Evolutionary conservation across 176 grass and related monocot species (phyloP), one percentile per base, ranked within the genome.

Genomic region (Zea luxurians): DNA sequence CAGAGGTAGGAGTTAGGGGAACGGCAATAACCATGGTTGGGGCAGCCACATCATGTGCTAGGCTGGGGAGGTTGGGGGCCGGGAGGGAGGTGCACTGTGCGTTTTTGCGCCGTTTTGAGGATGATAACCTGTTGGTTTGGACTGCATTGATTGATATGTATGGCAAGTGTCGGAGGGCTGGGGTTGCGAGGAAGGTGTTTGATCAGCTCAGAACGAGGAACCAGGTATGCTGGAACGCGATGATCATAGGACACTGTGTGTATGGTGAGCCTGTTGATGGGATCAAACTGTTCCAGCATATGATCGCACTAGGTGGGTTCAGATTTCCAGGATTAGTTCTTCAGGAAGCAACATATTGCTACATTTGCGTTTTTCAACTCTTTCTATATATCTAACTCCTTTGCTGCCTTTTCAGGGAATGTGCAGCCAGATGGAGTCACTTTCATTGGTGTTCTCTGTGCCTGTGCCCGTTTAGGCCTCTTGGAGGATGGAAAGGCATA

Each of bases 111-210:
- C 88, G 82, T 62, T 93, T 78, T n/a, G 78, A 79, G 74, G 87
- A 92, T 12, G 76, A 86, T 37, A 92, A 90, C 83, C 38, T 90
- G 38, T 64, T 93, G 66, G 80, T 90, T 34, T 82, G 87, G 84
- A 93, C 84, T 1, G 49, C 91, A 27, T 61, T 87, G 48, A 55
- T 93, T 5, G 87, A 90, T 71, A 93, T 90, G 87, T 87, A 90
- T 75, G 55, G 68, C 43, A 93, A 86, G 52, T 90, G 91, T 52
- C 68, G 84, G 13, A 77, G 48, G 49, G 61, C 71, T 3, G 55
- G 57, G 5, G 6, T 42, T 37, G 88, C 92, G 2, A 88, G 53
- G 72, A 88, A 73, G 62, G 40, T 93, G 55, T 93, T 93, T 74
- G 90, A 87, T 66, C 67, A 21, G 43, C 79, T 89, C 17, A 20